Evolutionary conservation across 2,329 filamentous ascomycete species (phyloP), one percentile per base, ranked within the genome.

Genomic region (Cytospora schulzeri): DNA sequence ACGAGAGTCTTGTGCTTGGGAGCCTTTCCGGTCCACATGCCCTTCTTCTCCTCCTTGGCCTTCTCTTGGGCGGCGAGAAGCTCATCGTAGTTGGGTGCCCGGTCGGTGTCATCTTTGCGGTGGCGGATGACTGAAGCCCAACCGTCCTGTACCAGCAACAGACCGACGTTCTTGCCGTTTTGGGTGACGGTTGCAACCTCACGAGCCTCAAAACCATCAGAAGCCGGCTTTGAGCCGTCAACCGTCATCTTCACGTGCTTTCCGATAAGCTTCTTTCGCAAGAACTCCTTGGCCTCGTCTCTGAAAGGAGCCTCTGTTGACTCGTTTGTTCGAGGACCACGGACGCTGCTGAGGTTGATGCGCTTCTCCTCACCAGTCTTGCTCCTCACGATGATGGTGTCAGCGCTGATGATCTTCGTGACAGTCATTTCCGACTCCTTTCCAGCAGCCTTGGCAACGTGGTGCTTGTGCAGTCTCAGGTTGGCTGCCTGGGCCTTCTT

Each of bases 101-200:
- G 87, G 76, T 99, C 95, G 4, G 92, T 92, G 73, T 99, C 95
- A 73, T 98, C 94, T 78, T 94, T 91, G 69, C 93, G 88, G 79
- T 99, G 95, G 67, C 95, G 89, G 72, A 99, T 96, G 11, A 99
- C 95, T 0, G 93, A 94, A 28, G 90, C 91, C 81, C 93, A 97
- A 33, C 95, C 95, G 69, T 91, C 91, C 78, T 97, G 92, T n/a
- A 98, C 92, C 48, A 98, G 82, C 60, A 86, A 76, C 48, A 98
- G 79, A 66, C 90, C 93, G 68, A 98, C 83, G 74, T 98, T 98
- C 79, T 93, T 95, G 77, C 89, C 90, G 74, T 91, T 91, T 60
- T 90, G 83, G 1, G 87, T 89, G 53, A 99, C 85, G 1, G 94
- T 97, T 51, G 92, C 94, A 73, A 99, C 95, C 69, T 99, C 95